Conservation (phyloP, 305 asterid genomes). For the Galium porrigens region DNA sequence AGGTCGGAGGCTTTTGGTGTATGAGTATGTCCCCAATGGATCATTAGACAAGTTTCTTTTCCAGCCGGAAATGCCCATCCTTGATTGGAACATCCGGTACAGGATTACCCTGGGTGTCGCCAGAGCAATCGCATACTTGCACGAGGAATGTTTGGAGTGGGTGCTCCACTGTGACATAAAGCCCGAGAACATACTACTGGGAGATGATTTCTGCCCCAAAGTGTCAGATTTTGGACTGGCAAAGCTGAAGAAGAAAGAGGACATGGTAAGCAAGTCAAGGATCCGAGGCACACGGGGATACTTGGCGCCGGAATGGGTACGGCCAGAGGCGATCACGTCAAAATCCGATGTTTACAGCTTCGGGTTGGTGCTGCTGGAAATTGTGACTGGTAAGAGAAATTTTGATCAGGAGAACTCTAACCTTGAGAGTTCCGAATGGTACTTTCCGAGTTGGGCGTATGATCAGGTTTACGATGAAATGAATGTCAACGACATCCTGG, state of each 20-base stretch:
- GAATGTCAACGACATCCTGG: conserved; percentile 57
- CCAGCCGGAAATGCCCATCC: conserved; percentile 39
- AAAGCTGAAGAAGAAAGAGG: conserved; percentile 67
- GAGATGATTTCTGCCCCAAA: conserved; percentile 81
- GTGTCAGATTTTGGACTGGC: conserved; percentile 85
- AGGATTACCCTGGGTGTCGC: conserved; percentile 83
- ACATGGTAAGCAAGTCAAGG: conserved; percentile 40
- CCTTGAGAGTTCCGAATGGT: conserved; percentile 60
- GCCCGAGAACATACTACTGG: conserved; percentile 75
- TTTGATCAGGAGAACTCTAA: conserved; percentile 30
- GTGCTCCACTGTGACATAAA: conserved; percentile 80
- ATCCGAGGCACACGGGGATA: conserved; percentile 70
- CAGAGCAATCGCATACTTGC: conserved; percentile 69
- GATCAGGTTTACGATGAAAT: conserved; percentile 56
- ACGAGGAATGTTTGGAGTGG: conserved; percentile 92
- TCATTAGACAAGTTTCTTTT: conserved; percentile 60
- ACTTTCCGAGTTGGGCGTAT: conserved; percentile 65
- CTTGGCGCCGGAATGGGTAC: conserved; percentile 56
- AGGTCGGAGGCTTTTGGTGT: conserved; percentile 47
- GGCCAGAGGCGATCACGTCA: conserved; percentile 15
- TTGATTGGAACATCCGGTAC: conserved; percentile 63
- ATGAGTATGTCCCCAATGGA: conserved; percentile 68
- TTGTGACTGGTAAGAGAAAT: conserved; percentile 58
- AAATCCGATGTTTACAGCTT: conserved; percentile 74
- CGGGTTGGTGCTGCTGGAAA: conserved; percentile 60